phyloP scores from a whole-genome alignment of 768 basidiomycete genomes.

The Russula sp. region DNA sequence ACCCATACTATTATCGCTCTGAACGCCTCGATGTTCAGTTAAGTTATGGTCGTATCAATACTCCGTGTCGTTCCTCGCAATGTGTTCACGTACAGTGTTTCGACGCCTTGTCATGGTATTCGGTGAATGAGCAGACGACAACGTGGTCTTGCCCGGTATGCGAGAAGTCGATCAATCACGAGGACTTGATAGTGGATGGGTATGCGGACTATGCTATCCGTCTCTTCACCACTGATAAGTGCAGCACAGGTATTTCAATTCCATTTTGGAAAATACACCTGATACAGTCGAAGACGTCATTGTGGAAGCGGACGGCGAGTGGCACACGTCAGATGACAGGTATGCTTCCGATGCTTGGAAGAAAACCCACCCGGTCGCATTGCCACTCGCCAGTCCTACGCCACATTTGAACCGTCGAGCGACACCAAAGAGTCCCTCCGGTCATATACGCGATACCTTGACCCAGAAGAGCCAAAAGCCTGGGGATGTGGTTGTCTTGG shows the following conservation, averaged over 20 bases:
- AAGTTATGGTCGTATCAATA: slow-evolving; percentile 77
- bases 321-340: slow-evolving; percentile 89
- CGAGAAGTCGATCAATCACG: slow-evolving; percentile 65
- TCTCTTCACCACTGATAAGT: neutral
- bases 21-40: slow-evolving; percentile 38
- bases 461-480: slow-evolving; percentile 36
- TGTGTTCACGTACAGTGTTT: slow-evolving; percentile 95
- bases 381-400: slow-evolving; percentile 16
- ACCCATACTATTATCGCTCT: neutral
- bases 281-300: slow-evolving; percentile 87
- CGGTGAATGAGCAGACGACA: slow-evolving; percentile 93
- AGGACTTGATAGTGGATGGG: slow-evolving; percentile 91
- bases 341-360: slow-evolving; percentile 72
- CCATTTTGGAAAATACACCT: slow-evolving; percentile 69
- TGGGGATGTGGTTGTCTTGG: slow-evolving; percentile 50
- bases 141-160: slow-evolving; percentile 96
- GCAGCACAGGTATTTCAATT: slow-evolving; percentile 68
- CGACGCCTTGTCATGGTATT: slow-evolving; percentile 90
- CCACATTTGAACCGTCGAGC: neutral
- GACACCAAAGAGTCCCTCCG: neutral
- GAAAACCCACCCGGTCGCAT: slow-evolving; percentile 37
- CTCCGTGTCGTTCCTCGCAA: slow-evolving; percentile 77
- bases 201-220: slow-evolving; percentile 31
- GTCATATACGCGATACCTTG: neutral
- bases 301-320: slow-evolving; percentile 90